phyloP scores from a whole-genome alignment of 805 yeast species.

The Lachancea fermentati region DNA sequence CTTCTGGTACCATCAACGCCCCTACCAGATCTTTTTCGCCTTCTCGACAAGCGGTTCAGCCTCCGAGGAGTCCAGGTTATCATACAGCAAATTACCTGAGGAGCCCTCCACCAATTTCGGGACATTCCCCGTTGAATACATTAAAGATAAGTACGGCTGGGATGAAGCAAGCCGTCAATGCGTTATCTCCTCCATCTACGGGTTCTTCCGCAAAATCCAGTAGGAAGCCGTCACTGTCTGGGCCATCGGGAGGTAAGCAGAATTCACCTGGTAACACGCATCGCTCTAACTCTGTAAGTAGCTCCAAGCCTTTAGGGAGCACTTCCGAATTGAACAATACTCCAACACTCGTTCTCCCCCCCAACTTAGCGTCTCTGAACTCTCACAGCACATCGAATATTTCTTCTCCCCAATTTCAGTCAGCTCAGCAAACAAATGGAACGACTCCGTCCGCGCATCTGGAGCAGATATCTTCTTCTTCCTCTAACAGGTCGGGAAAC shows the following conservation, averaged over 20 bases:
- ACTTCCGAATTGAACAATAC: slow-evolving; percentile 9
- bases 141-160: slow-evolving; percentile 5
- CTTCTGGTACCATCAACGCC: slow-evolving; percentile 1
- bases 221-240: slow-evolving; percentile 18
- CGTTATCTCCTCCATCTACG: slow-evolving; percentile 10
- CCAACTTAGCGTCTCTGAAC: slow-evolving; percentile 22
- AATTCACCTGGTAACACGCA: slow-evolving; percentile 6
- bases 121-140: slow-evolving; percentile 8
- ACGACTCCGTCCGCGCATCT: slow-evolving; percentile 3
- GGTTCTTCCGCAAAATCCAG: slow-evolving; percentile 18
- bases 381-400: slow-evolving; percentile 19
- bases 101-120: slow-evolving; percentile 6
- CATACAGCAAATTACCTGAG: slow-evolving; percentile 5
- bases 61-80: slow-evolving; percentile 7
- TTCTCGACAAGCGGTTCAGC: slow-evolving; percentile 4
- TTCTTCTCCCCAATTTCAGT: slow-evolving; percentile 4
- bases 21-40: slow-evolving; percentile 6
- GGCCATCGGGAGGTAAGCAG: slow-evolving; percentile 7
- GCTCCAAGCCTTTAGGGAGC: slow-evolving; percentile 6
- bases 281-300: slow-evolving; percentile 9
- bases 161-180: slow-evolving; percentile 6
- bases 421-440: background rate
- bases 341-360: slow-evolving; percentile 24
- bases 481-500: slow-evolving; percentile 16
- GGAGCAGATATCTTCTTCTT: slow-evolving; percentile 15